Evolutionary conservation across 2,329 filamentous ascomycete species (phyloP).

Genomic region (Monilinia laxa): DNA sequence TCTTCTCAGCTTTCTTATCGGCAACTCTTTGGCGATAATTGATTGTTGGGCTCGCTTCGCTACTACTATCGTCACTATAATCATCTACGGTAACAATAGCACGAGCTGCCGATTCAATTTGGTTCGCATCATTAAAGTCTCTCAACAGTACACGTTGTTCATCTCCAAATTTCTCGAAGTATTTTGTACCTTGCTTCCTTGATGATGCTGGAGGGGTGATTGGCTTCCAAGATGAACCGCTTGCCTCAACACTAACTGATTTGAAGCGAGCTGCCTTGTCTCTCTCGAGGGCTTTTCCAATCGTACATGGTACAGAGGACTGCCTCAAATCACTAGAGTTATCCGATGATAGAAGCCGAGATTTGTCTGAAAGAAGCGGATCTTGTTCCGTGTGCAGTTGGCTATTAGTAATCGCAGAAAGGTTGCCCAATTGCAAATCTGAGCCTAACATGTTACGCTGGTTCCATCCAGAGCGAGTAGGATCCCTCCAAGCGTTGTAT

Average conservation of each 20-base stretch:
- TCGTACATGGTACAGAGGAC: neutral
- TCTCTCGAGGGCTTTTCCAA: neutral
- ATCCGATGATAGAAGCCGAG: neutral
- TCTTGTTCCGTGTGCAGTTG: neutral
- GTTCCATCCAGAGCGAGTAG: neutral
- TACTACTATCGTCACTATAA: constrained; percentile 10
- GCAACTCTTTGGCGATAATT: neutral
- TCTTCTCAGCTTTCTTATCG: neutral
- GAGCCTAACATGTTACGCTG: neutral
- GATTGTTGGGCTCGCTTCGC: constrained; percentile 5
- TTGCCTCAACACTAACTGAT: neutral
- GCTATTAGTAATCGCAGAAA: neutral
- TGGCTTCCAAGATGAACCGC: constrained; percentile 7
- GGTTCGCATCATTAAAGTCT: neutral
- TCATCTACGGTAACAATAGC: neutral
- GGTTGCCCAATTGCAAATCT: neutral
- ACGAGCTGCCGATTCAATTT: constrained; percentile 5
- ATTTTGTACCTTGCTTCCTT: neutral
- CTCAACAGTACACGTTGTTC: neutral
- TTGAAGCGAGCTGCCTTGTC: neutral
- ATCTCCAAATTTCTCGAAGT: neutral
- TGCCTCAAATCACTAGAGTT: neutral
- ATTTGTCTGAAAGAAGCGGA: neutral
- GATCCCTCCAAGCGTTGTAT: constrained; percentile 3
- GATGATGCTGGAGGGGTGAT: constrained; percentile 9